A percentile compares a stretch with the other conserved stretches of the same genome.
Conservation (phyloP, 345 rosid genomes). For the Aquilaria yunnanensis region DNA sequence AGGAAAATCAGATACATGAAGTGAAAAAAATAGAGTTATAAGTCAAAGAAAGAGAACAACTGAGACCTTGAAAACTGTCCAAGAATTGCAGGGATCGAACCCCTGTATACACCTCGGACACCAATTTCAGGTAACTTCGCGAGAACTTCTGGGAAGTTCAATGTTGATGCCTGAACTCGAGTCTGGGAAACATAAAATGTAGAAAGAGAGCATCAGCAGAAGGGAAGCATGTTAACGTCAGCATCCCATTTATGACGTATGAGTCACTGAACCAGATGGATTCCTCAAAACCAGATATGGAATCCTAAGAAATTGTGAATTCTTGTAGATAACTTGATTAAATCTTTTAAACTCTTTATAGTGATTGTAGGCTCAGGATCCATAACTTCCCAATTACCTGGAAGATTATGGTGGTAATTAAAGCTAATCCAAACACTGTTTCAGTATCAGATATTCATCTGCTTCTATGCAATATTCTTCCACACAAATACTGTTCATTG, state of each 20-base stretch:
- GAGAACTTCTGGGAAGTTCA: constrained; percentile 75
- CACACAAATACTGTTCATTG: too few species aligned
- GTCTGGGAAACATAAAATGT: constrained; percentile 44
- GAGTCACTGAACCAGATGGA: too few species aligned
- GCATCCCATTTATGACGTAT: too few species aligned
- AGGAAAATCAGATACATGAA: constrained; percentile 8
- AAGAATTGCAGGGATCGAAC: constrained; percentile 92
- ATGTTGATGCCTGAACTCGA: constrained; percentile 92
- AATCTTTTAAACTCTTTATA: too few species aligned
- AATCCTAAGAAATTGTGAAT: too few species aligned
- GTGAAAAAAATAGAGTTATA: constrained; percentile 3
- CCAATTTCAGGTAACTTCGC: constrained; percentile 93
- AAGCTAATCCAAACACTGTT: too few species aligned
- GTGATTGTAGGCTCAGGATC: too few species aligned
- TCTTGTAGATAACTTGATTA: too few species aligned
- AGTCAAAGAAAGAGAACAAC: constrained; percentile 5
- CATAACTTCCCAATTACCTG: too few species aligned
- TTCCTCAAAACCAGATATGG: neutral
- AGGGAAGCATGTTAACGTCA: neutral
- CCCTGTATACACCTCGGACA: constrained; percentile 74
- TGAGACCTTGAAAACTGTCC: constrained; percentile 96
- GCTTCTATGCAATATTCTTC: too few species aligned
- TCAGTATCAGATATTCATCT: too few species aligned
- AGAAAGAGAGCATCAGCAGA: constrained; percentile 9
- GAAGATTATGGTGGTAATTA: too few species aligned